Conservation (phyloP, 108 stramenopile species). For the Stephanodiscus triporus region DNA sequence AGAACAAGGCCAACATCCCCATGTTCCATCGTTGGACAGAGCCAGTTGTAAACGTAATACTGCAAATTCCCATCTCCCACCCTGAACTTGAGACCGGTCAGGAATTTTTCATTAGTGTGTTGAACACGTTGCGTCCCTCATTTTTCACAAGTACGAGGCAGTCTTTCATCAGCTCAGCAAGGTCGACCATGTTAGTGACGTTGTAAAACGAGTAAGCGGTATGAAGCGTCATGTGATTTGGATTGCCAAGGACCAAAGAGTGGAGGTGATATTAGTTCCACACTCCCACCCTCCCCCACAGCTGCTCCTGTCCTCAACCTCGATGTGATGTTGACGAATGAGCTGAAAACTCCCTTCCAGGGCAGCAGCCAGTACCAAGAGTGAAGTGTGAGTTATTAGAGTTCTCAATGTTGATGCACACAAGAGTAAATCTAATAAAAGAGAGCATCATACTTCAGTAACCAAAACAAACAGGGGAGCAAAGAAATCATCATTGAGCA, state of each 20-base stretch:
- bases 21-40: conserved; percentile 80
- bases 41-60: conserved; percentile 99
- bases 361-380: conserved; percentile 93
- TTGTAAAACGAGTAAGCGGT: conserved; percentile 99
- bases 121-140: conserved; percentile 96
- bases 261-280: conserved; percentile 94
- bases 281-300: conserved; percentile 49
- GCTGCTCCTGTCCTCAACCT: conserved; percentile 41
- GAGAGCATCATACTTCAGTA: too few relatives aligned
- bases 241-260: conserved; percentile 80
- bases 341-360: conserved; percentile 86
- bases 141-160: conserved; percentile 90
- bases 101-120: conserved; percentile 93
- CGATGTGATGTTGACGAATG: conserved; percentile 78
- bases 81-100: conserved; percentile 95
- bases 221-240: conserved; percentile 82
- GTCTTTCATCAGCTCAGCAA: conserved; percentile 92
- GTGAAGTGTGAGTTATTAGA: neutral
- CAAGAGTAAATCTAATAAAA: too few relatives aligned
- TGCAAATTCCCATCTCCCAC: conserved; percentile 98
- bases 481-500: too few relatives aligned
- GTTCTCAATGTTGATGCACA: too few relatives aligned
- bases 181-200: conserved; percentile 87
- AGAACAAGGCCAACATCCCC: conserved; percentile 94
- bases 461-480: too few relatives aligned